These are phyloP conservation scores for Amphirosellinia nigrospora DNA, from an alignment of 495 filamentous ascomycete species.

Conservation along the genomic window DNA sequence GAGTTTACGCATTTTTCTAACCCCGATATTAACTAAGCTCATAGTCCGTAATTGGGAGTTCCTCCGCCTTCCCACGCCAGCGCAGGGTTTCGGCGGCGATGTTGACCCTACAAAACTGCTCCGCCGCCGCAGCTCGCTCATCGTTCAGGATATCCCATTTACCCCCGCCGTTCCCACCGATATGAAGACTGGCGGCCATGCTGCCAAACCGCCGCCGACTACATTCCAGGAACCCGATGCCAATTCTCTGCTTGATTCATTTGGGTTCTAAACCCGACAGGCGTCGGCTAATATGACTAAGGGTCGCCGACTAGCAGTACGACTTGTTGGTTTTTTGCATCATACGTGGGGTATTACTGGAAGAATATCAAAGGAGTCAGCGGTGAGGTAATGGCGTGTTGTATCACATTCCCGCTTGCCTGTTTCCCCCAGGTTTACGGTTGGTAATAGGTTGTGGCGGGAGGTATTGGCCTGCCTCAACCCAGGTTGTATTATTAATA, in stretches of 20 bases:
- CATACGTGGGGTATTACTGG: not conserved
- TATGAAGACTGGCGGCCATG: constrained; percentile 54
- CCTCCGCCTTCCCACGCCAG: constrained; percentile 56
- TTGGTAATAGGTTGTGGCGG: not conserved
- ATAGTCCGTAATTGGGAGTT: constrained; percentile 87
- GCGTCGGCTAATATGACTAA: no score
- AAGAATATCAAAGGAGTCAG: not conserved
- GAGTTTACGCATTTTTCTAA: not conserved
- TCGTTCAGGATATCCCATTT: constrained; percentile 77
- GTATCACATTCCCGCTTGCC: not conserved
- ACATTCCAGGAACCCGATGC: constrained; percentile 91
- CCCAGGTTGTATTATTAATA: not conserved
- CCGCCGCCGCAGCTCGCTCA: constrained; percentile 73
- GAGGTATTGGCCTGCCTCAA: not conserved
- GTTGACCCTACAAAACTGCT: constrained; percentile 71
- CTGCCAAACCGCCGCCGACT: constrained; percentile 66
- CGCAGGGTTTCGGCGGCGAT: constrained; percentile 46
- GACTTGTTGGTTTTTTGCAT: not conserved
- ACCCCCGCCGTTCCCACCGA: constrained; percentile 44
- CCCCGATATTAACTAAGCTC: not conserved
- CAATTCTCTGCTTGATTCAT: constrained; percentile 79
- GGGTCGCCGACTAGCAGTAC: not conserved
- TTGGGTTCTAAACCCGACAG: constrained; percentile 62
- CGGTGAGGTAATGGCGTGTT: not conserved
- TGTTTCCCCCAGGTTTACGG: not conserved